Percentiles rank a stretch among this genome's conserved stretches.
Evolutionary conservation across 2,329 filamentous ascomycete species (phyloP).

Genomic region (Xylariaceae sp.): DNA sequence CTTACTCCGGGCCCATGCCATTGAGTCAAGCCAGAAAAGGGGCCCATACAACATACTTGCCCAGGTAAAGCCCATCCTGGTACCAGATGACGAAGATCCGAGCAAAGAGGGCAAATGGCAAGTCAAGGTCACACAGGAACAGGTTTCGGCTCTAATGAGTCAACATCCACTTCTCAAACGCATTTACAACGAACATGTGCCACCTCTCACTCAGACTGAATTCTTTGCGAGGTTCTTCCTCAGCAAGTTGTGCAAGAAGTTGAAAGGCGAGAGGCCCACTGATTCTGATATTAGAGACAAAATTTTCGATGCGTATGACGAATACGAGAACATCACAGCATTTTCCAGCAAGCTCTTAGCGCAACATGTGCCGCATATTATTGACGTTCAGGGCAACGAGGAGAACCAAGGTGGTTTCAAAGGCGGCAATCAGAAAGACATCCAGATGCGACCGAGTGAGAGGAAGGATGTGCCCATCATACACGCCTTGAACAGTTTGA

Average conservation of each 20-base stretch:
- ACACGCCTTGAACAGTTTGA: conserved; percentile 80
- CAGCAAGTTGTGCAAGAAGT: conserved; percentile 81
- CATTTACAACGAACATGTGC: conserved; percentile 90
- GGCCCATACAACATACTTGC: conserved; percentile 93
- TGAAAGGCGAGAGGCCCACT: conserved; percentile 81
- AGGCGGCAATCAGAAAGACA: conserved; percentile 77
- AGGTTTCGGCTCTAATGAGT: conserved; percentile 86
- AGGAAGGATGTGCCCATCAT: conserved; percentile 80
- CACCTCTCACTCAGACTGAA: conserved; percentile 67
- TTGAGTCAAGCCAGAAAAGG: conserved; percentile 78
- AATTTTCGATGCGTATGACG: conserved; percentile 80
- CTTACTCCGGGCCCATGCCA: conserved; percentile 81
- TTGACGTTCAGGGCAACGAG: conserved; percentile 91
- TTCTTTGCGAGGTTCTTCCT: conserved; percentile 97
- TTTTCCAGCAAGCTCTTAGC: conserved; percentile 52
- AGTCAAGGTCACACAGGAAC: conserved; percentile 82
- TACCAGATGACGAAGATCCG: conserved; percentile 35
- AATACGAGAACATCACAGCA: conserved; percentile 58
- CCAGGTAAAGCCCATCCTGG: conserved; percentile 74
- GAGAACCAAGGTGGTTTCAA: conserved; percentile 83
- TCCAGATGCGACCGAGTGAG: conserved; percentile 74
- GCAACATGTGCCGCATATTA: conserved; percentile 75
- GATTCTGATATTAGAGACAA: conserved; percentile 72
- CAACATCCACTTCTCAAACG: conserved; percentile 88
- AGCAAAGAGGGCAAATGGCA: conserved; percentile 56